Evolutionary conservation across 768 basidiomycete genomes (phyloP).

Genomic region (Podaxis mareebaensis): DNA sequence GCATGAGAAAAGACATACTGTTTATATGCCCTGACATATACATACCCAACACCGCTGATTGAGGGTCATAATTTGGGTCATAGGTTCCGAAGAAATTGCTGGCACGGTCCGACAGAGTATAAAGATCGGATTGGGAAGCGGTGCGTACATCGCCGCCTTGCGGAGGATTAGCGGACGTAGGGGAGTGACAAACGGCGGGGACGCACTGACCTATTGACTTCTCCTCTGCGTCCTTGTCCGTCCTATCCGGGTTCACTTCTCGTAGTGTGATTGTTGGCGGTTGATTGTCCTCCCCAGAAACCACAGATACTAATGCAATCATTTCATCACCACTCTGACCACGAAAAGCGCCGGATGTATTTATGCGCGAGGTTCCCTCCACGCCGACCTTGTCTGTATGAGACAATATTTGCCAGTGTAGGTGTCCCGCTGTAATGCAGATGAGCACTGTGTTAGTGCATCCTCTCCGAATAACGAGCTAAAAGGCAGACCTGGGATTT

Average conservation of each 20-base stretch:
- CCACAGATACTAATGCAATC: conserved; percentile 14
- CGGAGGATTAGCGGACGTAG: not conserved
- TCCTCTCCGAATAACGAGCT: not conserved
- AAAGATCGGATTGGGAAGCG: conserved; percentile 11
- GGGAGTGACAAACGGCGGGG: no score
- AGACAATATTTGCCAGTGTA: conserved; percentile 12
- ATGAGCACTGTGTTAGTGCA: not conserved
- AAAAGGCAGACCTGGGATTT: not conserved
- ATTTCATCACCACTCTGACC: conserved; percentile 17
- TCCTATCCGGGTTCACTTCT: conserved; percentile 4
- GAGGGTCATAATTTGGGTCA: conserved; percentile 22
- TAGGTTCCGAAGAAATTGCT: conserved; percentile 15
- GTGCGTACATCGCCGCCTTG: conserved; percentile 6
- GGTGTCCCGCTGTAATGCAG: not conserved
- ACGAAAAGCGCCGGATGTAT: not conserved
- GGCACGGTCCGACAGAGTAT: conserved; percentile 17
- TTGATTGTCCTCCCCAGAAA: conserved; percentile 1
- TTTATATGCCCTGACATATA: not conserved
- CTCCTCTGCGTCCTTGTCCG: conserved; percentile 10
- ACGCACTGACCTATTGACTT: conserved; percentile 5
- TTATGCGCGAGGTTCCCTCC: conserved; percentile 7
- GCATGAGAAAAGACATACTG: conserved; percentile 4
- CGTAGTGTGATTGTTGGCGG: conserved; percentile 4
- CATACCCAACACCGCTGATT: conserved; percentile 17
- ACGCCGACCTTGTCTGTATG: conserved; percentile 4